These are phyloP conservation scores for Ceratocystis colombiana DNA, from an alignment of 2,329 filamentous ascomycete species.

Conservation along the genomic window DNA sequence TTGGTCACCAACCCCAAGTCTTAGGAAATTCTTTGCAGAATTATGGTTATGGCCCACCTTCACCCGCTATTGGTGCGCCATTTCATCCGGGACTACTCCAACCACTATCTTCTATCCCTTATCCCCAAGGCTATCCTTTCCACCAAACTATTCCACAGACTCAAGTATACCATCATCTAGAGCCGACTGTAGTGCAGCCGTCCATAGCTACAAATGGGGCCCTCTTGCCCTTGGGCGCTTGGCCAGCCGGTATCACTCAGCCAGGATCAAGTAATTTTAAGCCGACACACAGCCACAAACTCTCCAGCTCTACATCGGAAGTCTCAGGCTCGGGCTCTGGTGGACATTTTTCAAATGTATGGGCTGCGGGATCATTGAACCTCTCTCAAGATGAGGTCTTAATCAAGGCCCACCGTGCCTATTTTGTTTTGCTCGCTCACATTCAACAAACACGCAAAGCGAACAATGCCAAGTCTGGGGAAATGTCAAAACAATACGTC, in stretches of 20 bases:
- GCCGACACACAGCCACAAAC: background rate
- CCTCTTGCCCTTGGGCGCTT: background rate
- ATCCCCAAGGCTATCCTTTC: constrained; percentile 7
- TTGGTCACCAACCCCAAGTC: constrained; percentile 6
- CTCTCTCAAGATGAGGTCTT: constrained; percentile 10
- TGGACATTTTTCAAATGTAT: background rate
- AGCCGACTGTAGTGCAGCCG: background rate
- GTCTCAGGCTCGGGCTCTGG: background rate
- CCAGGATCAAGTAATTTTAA: background rate
- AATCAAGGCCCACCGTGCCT: constrained; percentile 14
- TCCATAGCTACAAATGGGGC: background rate
- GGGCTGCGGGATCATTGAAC: background rate
- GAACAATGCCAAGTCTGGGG: background rate
- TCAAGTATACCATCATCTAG: background rate
- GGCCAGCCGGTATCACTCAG: background rate
- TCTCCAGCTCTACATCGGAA: background rate
- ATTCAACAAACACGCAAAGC: constrained; percentile 11
- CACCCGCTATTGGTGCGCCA: constrained; percentile 24
- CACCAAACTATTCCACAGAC: background rate
- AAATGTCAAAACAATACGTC: constrained; percentile 7
- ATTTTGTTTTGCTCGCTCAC: constrained; percentile 11
- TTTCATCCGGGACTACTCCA: constrained; percentile 21
- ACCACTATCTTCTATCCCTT: constrained; percentile 10
- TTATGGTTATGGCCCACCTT: constrained; percentile 24
- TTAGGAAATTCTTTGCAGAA: background rate